Evolutionary conservation across 73 alveolate species (phyloP).

Genomic region (Paramecium pentaurelia): DNA sequence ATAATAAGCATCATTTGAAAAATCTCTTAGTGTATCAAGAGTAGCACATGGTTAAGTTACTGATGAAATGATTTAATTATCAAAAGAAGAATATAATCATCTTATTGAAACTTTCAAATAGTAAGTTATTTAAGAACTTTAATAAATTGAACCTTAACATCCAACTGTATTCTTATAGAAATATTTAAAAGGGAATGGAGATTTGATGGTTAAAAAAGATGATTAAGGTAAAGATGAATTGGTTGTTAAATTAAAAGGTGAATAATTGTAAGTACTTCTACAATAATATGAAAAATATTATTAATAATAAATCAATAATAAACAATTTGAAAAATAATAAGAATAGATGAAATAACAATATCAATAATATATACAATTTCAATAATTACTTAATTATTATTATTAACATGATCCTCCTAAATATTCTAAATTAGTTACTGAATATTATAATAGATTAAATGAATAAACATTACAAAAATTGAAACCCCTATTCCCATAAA

Average conservation of each 20-base stretch:
- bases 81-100: neutral
- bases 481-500: neutral
- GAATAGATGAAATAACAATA: neutral
- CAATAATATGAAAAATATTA: neutral
- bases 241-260: neutral
- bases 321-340: neutral
- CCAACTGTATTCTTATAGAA: neutral
- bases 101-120: neutral
- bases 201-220: neutral
- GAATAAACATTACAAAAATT: neutral
- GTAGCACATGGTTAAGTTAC: neutral
- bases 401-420: neutral
- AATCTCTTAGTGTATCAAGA: neutral
- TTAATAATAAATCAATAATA: neutral
- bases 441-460: neutral
- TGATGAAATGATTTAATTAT: neutral
- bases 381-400: neutral
- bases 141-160: neutral
- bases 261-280: neutral
- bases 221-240: neutral
- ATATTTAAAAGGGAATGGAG: neutral
- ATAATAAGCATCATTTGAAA: neutral
- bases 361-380: neutral
- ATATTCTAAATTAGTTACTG: neutral
- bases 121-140: neutral